A percentile compares a stretch with the other conserved stretches of the same genome.
These are phyloP conservation scores for Fagus sylvatica DNA, from an alignment of 306 rosid genomes.

Conservation along the genomic window DNA sequence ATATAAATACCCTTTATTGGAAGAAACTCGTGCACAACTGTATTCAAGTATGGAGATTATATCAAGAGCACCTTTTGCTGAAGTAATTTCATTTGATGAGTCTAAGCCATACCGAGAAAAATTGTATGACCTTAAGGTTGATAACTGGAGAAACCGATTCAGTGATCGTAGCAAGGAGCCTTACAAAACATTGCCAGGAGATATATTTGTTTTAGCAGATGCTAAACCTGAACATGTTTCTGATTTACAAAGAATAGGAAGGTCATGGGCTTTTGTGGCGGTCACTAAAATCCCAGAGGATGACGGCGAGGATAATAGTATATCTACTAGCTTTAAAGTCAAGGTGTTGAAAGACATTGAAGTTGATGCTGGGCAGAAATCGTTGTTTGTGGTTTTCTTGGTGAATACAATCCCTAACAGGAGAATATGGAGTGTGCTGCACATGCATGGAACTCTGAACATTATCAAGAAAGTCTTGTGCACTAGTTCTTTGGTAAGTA, in stretches of 20 bases:
- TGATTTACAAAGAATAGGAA: slow-evolving; percentile 54
- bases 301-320: slow-evolving; percentile 29
- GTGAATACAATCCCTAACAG: slow-evolving; percentile 43
- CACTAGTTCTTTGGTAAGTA: slow-evolving; percentile 44
- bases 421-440: slow-evolving; percentile 62
- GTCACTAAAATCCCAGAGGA: slow-evolving; percentile 39
- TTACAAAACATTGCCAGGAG: slow-evolving; percentile 64
- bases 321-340: slow-evolving; percentile 44
- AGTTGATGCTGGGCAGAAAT: slow-evolving; percentile 2
- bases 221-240: slow-evolving; percentile 44
- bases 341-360: slow-evolving; percentile 41
- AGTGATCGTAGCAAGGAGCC: slow-evolving; percentile 49
- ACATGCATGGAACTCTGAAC: slow-evolving; percentile 33
- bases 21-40: slow-evolving; percentile 63
- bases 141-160: slow-evolving; percentile 51
- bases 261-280: slow-evolving; percentile 51
- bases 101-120: slow-evolving; percentile 3
- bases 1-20: slow-evolving; percentile 54
- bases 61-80: slow-evolving; percentile 46
- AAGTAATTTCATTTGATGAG: slow-evolving; percentile 38
- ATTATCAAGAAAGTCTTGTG: slow-evolving; percentile 40
- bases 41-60: slow-evolving; percentile 53
- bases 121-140: slow-evolving; percentile 42
- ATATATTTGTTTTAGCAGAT: slow-evolving; percentile 59
- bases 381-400: slow-evolving; percentile 47